phyloP scores from a whole-genome alignment of 495 filamentous ascomycete species.

The Aspergillus carlsbadensis region DNA sequence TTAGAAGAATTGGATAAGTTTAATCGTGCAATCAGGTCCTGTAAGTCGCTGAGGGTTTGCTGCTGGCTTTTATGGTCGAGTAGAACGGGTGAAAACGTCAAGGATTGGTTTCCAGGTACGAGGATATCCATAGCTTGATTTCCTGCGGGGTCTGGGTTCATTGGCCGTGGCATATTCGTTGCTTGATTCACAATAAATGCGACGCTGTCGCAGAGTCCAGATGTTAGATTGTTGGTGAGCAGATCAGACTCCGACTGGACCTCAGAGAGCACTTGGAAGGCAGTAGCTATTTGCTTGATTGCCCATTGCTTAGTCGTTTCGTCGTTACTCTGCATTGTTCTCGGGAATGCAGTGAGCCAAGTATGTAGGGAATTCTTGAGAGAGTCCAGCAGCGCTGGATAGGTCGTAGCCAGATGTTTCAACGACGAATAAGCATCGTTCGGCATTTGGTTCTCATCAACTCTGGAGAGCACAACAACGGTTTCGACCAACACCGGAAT shows the following conservation, averaged over 20 bases:
- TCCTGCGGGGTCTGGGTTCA: slow-evolving; percentile 21
- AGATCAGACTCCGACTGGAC: slow-evolving; percentile 67
- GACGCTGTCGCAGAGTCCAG: slow-evolving; percentile 48
- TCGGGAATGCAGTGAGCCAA: slow-evolving; percentile 78
- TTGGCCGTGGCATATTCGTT: slow-evolving; percentile 26
- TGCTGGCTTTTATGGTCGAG: slow-evolving; percentile 65
- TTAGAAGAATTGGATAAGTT: slow-evolving; percentile 40
- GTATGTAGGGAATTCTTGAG: slow-evolving; percentile 72
- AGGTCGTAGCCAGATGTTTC: slow-evolving; percentile 59
- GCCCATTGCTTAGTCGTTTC: slow-evolving; percentile 70
- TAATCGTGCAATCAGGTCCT: slow-evolving; percentile 41
- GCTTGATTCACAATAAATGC: slow-evolving; percentile 35
- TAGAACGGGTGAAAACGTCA: slow-evolving; percentile 59
- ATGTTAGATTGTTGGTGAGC: slow-evolving; percentile 65
- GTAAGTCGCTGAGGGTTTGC: slow-evolving; percentile 53
- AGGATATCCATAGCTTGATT: slow-evolving; percentile 28
- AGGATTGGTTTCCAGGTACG: slow-evolving; percentile 19
- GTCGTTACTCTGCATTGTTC: slow-evolving; percentile 82
- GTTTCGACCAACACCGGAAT: slow-evolving; percentile 74
- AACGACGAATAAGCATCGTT: slow-evolving; percentile 47
- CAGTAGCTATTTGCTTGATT: slow-evolving; percentile 70
- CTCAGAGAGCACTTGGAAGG: slow-evolving; percentile 65
- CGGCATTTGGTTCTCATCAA: slow-evolving; percentile 40
- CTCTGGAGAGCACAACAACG: slow-evolving; percentile 67
- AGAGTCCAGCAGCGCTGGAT: slow-evolving; percentile 61